phyloP scores from a whole-genome alignment of 1,284 basidiomycete species.

The Leccinum ponderosum region DNA sequence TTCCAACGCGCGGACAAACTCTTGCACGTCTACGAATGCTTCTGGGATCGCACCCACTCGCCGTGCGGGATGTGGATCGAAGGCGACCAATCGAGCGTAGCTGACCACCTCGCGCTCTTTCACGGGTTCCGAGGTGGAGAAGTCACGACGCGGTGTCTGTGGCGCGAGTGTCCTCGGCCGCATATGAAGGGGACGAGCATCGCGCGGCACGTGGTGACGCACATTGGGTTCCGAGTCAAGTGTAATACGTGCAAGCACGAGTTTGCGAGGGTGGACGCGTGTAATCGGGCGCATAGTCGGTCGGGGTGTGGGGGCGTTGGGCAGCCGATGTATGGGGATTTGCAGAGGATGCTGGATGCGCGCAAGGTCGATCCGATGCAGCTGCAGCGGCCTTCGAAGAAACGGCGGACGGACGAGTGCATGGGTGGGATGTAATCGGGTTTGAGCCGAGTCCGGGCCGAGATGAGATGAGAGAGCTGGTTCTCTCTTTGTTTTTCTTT shows the following conservation, averaged over 20 bases:
- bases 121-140: conserved; percentile 32
- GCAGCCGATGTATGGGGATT: conserved; percentile 34
- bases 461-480: not conserved
- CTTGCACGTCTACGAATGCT: conserved; percentile 34
- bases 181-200: conserved; percentile 37
- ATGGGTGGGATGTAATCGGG: not conserved
- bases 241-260: conserved; percentile 33
- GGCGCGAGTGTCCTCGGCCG: conserved; percentile 28
- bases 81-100: conserved; percentile 35
- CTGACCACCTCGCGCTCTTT: conserved; percentile 34
- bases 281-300: conserved; percentile 35
- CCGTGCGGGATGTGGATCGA: conserved; percentile 36
- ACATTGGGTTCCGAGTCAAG: conserved; percentile 33
- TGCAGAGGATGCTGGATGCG: conserved; percentile 28
- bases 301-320: conserved; percentile 33
- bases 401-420: conserved; percentile 32
- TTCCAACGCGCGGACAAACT: conserved; percentile 24
- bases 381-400: conserved; percentile 27
- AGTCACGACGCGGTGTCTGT: conserved; percentile 32
- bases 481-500: not conserved
- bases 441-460: not conserved
- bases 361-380: conserved; percentile 24
- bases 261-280: conserved; percentile 36
- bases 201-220: conserved; percentile 35
- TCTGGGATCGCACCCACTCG: conserved; percentile 27